These are phyloP conservation scores for Colletotrichum salicis DNA, from an alignment of 2,329 filamentous ascomycete species.

Conservation along the genomic window DNA sequence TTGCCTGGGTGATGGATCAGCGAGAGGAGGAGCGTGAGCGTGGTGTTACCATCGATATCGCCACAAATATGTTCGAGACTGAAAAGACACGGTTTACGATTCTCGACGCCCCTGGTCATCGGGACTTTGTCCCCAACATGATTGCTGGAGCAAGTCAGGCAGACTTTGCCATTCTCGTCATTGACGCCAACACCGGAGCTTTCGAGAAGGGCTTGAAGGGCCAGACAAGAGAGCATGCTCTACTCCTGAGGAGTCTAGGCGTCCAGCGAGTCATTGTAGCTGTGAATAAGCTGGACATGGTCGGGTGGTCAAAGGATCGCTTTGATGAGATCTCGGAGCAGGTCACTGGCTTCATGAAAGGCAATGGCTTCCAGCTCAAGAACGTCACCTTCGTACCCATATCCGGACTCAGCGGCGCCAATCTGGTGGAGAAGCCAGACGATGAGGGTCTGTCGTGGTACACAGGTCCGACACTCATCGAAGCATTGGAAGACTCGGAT, in stretches of 20 bases:
- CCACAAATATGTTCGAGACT: conserved; percentile 94
- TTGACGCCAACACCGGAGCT: conserved; percentile 89
- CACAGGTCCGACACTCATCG: conserved; percentile 78
- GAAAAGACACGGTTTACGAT: conserved; percentile 90
- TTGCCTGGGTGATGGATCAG: conserved; percentile 97
- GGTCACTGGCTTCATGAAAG: conserved; percentile 82
- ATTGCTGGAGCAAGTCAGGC: conserved; percentile 96
- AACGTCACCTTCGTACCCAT: conserved; percentile 90
- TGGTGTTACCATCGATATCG: conserved; percentile 96
- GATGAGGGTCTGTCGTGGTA: conserved; percentile 79
- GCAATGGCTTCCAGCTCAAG: conserved; percentile 83
- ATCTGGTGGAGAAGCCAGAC: conserved; percentile 73
- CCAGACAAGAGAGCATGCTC: conserved; percentile 92
- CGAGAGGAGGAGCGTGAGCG: conserved; percentile 87
- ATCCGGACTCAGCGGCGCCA: conserved; percentile 88
- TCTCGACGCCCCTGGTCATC: conserved; percentile 92
- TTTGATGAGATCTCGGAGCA: conserved; percentile 89
- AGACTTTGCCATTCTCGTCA: conserved; percentile 93
- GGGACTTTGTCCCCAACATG: conserved; percentile 99
- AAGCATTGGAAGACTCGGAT: conserved; percentile 86
- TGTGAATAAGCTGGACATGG: conserved; percentile 93
- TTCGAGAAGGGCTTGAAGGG: conserved; percentile 95
- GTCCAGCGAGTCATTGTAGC: conserved; percentile 89
- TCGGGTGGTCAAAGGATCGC: conserved; percentile 82
- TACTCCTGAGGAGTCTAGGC: conserved; percentile 90